phyloP scores from a whole-genome alignment of 495 filamentous ascomycete species.

The Aspergillus sclerotioniger region DNA sequence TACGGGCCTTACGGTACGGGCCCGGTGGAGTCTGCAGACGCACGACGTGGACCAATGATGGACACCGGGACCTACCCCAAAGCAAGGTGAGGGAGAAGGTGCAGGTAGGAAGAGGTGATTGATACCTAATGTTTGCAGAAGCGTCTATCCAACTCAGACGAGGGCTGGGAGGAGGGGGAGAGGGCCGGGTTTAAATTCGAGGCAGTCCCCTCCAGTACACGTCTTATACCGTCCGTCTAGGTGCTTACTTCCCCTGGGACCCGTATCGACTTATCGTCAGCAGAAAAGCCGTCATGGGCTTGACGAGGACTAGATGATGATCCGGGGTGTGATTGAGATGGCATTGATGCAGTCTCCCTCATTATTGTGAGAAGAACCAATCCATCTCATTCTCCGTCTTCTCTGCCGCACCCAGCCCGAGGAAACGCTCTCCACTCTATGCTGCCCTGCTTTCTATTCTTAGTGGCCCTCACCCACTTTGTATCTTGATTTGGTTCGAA shows the following conservation, averaged over 20 bases:
- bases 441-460: slow-evolving; percentile 10
- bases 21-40: slow-evolving; percentile 1
- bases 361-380: not conserved
- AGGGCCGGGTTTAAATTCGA: slow-evolving; percentile 8
- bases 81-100: not conserved
- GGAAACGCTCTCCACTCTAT: not conserved
- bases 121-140: not conserved
- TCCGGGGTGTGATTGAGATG: not conserved
- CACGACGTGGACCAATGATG: slow-evolving; percentile 26
- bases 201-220: not conserved
- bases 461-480: slow-evolving; percentile 2
- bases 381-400: not conserved
- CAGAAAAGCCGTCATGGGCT: not conserved
- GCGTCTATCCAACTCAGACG: not conserved
- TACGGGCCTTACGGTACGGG: not conserved
- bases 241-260: not conserved
- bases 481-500: not conserved
- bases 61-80: not conserved
- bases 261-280: not conserved
- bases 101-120: not conserved
- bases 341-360: not conserved
- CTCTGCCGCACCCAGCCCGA: not conserved
- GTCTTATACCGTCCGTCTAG: not conserved
- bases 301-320: not conserved
- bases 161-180: not conserved